Base-by-base conservation (phyloP, 192 early-diverging fungal species). In the Coemansia sp. region DNA sequence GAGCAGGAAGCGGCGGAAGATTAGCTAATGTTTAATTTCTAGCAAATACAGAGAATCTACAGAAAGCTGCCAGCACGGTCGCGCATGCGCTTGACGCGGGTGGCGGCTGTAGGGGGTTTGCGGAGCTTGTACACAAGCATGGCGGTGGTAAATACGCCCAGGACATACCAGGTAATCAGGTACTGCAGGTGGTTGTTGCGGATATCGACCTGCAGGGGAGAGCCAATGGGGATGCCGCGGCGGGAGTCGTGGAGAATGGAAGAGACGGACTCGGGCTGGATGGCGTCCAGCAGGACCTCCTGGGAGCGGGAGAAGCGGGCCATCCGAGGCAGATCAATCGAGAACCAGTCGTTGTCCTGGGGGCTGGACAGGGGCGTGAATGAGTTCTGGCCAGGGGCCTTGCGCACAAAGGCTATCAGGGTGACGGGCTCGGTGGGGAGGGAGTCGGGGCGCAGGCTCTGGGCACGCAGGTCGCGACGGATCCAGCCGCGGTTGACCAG, bases 401-500 rank as follows among this genome's bases (percentile, higher is more conserved):
- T 51, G 57, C 88, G 78, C 40, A 88, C 63, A 50, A 91, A 77
- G 1, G 86, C 91, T 26, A 89, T 85, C 3, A 93, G 44, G 5
- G 67, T 73, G 7, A 90, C 81, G 13, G 78, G 66, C n/a, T 61
- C 88, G 5, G 74, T 30, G 4, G 55, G 60, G 72, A 81, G 70
- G 11, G 77, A 79, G 16, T 80, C 82, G 5, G 81, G 73, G 12
- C 89, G 72, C 3, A 70, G 61, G 6, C 60, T 55, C 21, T 78
- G 82, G 12, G 86, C 83, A 19, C 78, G 76, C 46, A 88, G 85
- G 6, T 86, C 85, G 16, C 82, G 77, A 11, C 86, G 79, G 16
- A 96, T 87, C 92, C 94, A 96, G 10, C 94, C 94, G 31, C 94
- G 84, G 63, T 91, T 88, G 13, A 96, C 84, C 35, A 96, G 73